Conservation (phyloP, 2,329 filamentous ascomycete genomes). For the Scedosporium boydii region DNA sequence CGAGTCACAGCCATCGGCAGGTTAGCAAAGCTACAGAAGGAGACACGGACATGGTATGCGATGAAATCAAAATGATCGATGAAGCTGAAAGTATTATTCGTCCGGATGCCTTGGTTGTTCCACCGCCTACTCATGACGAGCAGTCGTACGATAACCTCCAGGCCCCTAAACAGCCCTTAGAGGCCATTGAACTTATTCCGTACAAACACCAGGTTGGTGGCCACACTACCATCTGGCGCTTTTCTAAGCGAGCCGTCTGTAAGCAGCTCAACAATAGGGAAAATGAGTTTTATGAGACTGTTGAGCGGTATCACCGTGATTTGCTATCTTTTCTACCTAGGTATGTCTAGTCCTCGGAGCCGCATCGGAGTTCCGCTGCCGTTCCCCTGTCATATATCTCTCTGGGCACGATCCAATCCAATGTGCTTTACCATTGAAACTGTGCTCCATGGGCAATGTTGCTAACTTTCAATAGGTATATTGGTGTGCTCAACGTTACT, state of each 20-base stretch:
- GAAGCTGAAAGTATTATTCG: not conserved
- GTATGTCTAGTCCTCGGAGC: constrained; percentile 32
- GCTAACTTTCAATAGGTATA: constrained; percentile 57
- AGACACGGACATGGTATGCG: not conserved
- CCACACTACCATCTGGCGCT: constrained; percentile 92
- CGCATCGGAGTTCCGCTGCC: not conserved
- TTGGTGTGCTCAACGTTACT: constrained; percentile 92
- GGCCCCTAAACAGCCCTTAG: constrained; percentile 52
- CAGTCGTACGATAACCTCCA: constrained; percentile 7
- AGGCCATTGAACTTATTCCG: constrained; percentile 90
- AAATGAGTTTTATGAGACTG: constrained; percentile 97
- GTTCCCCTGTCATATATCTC: not conserved
- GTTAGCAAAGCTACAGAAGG: not conserved
- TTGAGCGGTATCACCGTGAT: constrained; percentile 84
- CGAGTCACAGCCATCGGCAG: constrained; percentile 2
- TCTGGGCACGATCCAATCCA: too few species aligned
- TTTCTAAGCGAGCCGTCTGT: constrained; percentile 89
- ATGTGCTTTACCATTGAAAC: not conserved
- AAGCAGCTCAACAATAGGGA: constrained; percentile 97
- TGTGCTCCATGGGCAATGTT: not conserved
- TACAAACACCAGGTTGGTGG: constrained; percentile 97
- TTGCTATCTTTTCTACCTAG: constrained; percentile 85
- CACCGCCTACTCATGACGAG: not conserved
- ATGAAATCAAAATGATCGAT: not conserved
- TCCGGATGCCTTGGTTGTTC: not conserved